These are phyloP conservation scores for Aspergillus funiculosus DNA, from an alignment of 495 filamentous ascomycete species.

Conservation along the genomic window DNA sequence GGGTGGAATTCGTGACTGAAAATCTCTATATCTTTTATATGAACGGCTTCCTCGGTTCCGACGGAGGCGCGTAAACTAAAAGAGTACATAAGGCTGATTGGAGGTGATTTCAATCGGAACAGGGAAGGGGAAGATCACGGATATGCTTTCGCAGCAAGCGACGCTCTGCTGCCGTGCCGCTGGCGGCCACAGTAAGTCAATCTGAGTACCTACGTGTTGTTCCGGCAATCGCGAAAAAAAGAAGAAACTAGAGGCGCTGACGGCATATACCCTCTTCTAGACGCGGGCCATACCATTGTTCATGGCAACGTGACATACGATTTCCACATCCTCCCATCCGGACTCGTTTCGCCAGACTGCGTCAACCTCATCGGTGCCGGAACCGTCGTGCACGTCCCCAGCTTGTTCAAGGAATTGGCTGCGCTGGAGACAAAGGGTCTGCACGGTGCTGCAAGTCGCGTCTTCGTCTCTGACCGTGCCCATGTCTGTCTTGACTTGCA, in stretches of 20 bases:
- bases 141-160: conserved; percentile 54
- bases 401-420: conserved; percentile 82
- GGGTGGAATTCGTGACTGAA: conserved; percentile 12
- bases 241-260: too few relatives aligned
- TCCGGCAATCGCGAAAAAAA: too few relatives aligned
- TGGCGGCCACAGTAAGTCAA: conserved; percentile 58
- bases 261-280: too few relatives aligned
- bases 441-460: conserved; percentile 53
- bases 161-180: conserved; percentile 58
- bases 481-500: conserved; percentile 85
- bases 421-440: conserved; percentile 68
- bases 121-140: conserved; percentile 67
- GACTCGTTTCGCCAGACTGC: conserved; percentile 69
- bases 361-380: conserved; percentile 83
- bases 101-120: conserved; percentile 4
- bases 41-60: background rate
- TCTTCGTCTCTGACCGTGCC: conserved; percentile 75
- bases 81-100: background rate
- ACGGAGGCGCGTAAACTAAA: background rate
- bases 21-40: background rate
- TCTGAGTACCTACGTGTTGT: background rate
- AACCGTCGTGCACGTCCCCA: conserved; percentile 76
- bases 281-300: conserved; percentile 56
- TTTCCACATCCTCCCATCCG: conserved; percentile 69
- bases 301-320: conserved; percentile 56